Evolutionary conservation across 345 rosid genomes (phyloP), one percentile per base, ranked within the genome.

Genomic region (Camelina laxa): DNA sequence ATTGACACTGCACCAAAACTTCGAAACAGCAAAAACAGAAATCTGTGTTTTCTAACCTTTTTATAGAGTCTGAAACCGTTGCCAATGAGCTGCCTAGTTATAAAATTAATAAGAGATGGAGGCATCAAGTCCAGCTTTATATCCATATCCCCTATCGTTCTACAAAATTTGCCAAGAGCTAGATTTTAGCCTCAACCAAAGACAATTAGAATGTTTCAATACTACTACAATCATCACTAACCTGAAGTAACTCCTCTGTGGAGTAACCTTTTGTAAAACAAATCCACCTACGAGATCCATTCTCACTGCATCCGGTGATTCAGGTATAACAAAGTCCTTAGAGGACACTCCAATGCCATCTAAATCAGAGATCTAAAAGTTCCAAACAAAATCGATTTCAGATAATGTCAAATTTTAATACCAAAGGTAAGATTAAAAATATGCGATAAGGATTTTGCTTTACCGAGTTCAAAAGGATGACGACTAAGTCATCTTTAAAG

Each of bases 71-170:
- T 82, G 85, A 95, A 95, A 74, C 99, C 94, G 50, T 81, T 88
- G 30, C 99, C 97, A 1, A 92, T 35, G 71, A 92, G 92, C 85
- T 95, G 98, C 81, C 99, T 90, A 19, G 97, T 75, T 51, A 95
- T 80, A 41, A 95, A 95, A 81, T 95, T 95, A 38, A 95, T 84
- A 56, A 95, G 93, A 66, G 88, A 81, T 9, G 98, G 92, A 75
- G 98, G 99, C 35, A 92, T 85, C 30, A 95, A 88, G 70, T 92
- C 98, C 78, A 96, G 72, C 91, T 96, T 96, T 74, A 92, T 51
- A 86, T 96, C 99, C 80, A 96, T 11, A 68, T 73, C 91, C 33
- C 75, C 91, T 33, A 96, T 90, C 10, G 96, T 87, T 87, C 99
- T 96, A 73, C 81, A 82, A 69, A 35, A 75, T 66, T 50, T 48